Base-by-base conservation (phyloP, 2,329 filamentous ascomycete species). In the Emmonsia crescens region DNA sequence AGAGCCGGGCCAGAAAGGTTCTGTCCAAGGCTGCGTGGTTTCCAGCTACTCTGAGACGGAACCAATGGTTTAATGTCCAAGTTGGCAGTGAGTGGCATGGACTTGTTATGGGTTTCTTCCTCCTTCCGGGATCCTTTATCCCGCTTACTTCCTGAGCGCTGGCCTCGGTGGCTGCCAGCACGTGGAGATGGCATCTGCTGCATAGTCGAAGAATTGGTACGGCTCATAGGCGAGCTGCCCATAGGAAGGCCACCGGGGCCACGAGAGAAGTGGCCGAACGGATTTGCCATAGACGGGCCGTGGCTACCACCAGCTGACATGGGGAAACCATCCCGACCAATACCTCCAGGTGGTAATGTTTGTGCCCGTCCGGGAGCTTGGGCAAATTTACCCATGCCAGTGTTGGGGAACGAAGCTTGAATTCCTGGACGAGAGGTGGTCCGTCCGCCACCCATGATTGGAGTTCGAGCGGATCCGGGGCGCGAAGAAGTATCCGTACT, bases 1-100 rank as follows among this genome's bases (percentile, higher is more conserved):
- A 78, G 75, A 63, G 79, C 74, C 65, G 79, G 76, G 61, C 80
- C 76, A 63, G 77, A 71, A 62, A 76, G 73, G 51, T 76, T 64
- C 46, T 79, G 74, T 59, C 78, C 81, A 59, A 95, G 64, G 69
- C 88, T 94, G 60, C 81, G 85, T 31, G 94, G 90, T 79, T 96
- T 96, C 94, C 94, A 99, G 59, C 94, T 93, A 61, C 78, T 83
- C n/a, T 83, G 67, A 0, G 91, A 87, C 49, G 85, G 77, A 63
- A 84, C 79, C 58, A 97, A 88, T 58, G 89, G 86, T 79, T 93
- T 90, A 66, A 99, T 77, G 1, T 96, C 89, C 79, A 85, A 81
- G 67, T 89, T 87, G 63, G 86, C 85, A 63, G 93, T 96, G 66
- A 97, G 85, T 72, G 94, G 93, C 91, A 97, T 96, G 66, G 84